Percentiles rank a stretch among this genome's conserved stretches.
Conservation (phyloP, 139 green algal species). For the Chlorella vulgaris region DNA sequence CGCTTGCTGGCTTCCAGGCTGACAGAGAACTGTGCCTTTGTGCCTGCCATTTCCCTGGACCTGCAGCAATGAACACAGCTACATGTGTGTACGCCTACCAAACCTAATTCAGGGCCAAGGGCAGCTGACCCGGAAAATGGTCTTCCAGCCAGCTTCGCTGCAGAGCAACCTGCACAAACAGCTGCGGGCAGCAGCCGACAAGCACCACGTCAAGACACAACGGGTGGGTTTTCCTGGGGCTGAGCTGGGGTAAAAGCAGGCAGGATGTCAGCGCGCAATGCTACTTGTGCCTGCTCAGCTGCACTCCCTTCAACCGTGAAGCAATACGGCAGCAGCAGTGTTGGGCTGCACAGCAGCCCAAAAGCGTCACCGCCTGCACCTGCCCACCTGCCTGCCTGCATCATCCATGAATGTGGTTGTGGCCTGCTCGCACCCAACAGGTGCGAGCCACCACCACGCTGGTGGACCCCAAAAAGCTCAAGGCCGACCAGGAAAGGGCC, state of each 20-base stretch:
- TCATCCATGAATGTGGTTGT: not conserved
- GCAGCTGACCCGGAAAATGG: constrained; percentile 63
- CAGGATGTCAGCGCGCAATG: too few species aligned
- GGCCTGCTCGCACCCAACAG: not conserved
- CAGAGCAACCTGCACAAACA: constrained; percentile 34
- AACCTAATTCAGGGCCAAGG: constrained; percentile 70
- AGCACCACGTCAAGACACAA: constrained; percentile 47
- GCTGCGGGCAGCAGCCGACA: constrained; percentile 28
- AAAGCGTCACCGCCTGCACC: too few species aligned
- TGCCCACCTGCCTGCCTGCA: too few species aligned
- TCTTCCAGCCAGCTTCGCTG: constrained; percentile 69
- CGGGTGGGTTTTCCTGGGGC: constrained; percentile 3
- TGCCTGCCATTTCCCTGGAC: too few species aligned
- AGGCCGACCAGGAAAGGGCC: constrained; percentile 43
- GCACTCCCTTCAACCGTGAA: too few species aligned
- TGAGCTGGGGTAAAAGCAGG: too few species aligned
- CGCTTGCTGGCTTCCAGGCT: too few species aligned
- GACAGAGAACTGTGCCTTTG: too few species aligned
- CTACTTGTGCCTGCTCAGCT: too few species aligned
- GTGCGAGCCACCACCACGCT: constrained; percentile 49
- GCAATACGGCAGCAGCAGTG: too few species aligned
- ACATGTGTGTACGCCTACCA: constrained; percentile 61
- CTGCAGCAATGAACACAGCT: constrained; percentile 55
- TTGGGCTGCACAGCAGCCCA: too few species aligned
- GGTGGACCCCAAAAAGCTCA: constrained; percentile 46